phyloP scores from a whole-genome alignment of 345 rosid genomes.

The Orychophragmus violaceus region DNA sequence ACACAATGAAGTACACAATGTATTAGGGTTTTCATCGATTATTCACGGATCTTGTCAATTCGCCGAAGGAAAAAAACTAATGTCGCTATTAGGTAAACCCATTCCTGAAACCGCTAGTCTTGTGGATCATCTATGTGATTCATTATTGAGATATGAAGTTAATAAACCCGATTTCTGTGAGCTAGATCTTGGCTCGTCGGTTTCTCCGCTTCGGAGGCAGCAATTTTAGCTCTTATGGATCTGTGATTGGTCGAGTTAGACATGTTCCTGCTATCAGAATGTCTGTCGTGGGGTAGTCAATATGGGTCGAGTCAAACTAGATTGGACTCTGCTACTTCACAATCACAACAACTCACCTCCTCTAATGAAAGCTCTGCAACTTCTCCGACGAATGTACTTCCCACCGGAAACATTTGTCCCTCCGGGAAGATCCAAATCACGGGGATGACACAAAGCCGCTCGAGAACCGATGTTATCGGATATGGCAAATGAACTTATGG shows the following conservation, averaged over 20 bases:
- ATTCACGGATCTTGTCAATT: background rate
- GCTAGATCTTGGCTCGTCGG: conserved; percentile 95
- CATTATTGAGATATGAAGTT: conserved; percentile 40
- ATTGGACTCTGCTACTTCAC: conserved; percentile 56
- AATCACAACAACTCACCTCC: conserved; percentile 39
- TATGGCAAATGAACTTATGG: conserved; percentile 86
- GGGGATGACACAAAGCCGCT: conserved; percentile 50
- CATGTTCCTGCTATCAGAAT: conserved; percentile 28
- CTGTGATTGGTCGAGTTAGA: conserved; percentile 48
- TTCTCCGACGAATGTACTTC: conserved; percentile 67
- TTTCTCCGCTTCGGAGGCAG: conserved; percentile 86
- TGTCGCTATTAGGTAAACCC: conserved; percentile 62
- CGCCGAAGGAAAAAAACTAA: background rate
- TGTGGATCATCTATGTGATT: conserved; percentile 59
- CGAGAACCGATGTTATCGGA: conserved; percentile 74
- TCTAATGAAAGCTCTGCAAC: conserved; percentile 62
- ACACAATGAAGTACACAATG: too few species aligned
- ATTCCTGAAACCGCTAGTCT: conserved; percentile 33
- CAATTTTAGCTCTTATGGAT: conserved; percentile 79
- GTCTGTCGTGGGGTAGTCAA: conserved; percentile 27
- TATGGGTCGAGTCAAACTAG: conserved; percentile 39
- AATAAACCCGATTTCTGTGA: conserved; percentile 98
- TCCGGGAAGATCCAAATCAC: conserved; percentile 75
- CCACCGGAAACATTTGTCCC: conserved; percentile 90
- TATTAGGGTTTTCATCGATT: background rate